Evolutionary conservation across 2,329 filamentous ascomycete species (phyloP), one percentile per base, ranked within the genome.

Genomic region (Sporothrix variecibatus): DNA sequence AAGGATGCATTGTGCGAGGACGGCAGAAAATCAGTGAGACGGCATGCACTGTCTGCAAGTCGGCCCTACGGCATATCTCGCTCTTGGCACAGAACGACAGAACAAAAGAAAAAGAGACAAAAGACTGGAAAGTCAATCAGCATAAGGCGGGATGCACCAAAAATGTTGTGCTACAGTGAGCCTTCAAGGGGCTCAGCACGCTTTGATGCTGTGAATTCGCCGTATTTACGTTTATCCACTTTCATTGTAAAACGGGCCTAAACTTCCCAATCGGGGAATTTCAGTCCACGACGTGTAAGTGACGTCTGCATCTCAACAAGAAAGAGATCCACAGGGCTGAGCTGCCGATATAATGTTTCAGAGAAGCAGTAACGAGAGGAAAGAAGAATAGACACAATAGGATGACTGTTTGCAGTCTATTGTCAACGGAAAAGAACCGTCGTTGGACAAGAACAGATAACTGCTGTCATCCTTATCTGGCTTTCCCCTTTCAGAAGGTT

Each of bases 181-280:
- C 9, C 51, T 1, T 28, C 23, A 12, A 23, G 58, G 58, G 58
- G 17, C 31, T 62, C 12, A 34, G 26, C 15, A 11, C 26, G 56
- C 56, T 15, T 43, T 11, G 40, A 34, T 3, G 40, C 40, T 46
- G 43, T 34, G 34, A 34, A 34, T 8, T 34, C 34, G 34, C 23
- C 51, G n/a, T 56, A 26, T 56, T 56, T 26, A 4, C 23, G 2
- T 56, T 56, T 60, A 5, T 34, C 28, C 28, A 60, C 56, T 60
- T 8, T 23, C 23, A 11, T 15, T 38, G 20, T 0, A 28, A 46
- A 28, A 43, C 62, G 62, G 62, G 1, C 23, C 38, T 67, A 43
- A 67, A 67, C 62, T 67, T 43, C 62, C 38, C 62, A 67, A 67
- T 28, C 4, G n/a, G 62, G 62, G 34, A 67, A 67, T 46, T 67